These are phyloP conservation scores for Yarrowia yakushimensis DNA, from an alignment of 805 yeast genomes.

Conservation along the genomic window DNA sequence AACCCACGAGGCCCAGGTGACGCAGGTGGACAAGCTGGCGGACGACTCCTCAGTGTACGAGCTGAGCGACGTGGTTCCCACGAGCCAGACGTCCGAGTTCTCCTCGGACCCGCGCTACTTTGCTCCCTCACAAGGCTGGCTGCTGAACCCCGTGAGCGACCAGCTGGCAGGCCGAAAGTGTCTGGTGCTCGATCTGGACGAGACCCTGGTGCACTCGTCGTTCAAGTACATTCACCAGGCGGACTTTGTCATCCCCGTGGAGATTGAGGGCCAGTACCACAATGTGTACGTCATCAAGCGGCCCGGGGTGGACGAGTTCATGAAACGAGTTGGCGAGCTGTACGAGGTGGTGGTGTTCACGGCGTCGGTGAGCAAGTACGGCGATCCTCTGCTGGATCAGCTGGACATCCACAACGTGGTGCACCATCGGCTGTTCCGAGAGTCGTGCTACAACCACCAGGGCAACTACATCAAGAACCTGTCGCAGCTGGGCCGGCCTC, in stretches of 20 bases:
- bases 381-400: constrained; percentile 90
- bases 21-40: constrained; percentile 2
- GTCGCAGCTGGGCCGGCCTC: constrained; percentile 90
- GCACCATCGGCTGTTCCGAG: constrained; percentile 91
- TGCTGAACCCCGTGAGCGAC: constrained; percentile 51
- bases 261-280: constrained; percentile 86
- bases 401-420: constrained; percentile 71
- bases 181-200: constrained; percentile 87
- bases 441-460: constrained; percentile 87
- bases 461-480: constrained; percentile 93
- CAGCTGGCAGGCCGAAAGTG: constrained; percentile 68
- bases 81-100: background rate
- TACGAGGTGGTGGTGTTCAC: constrained; percentile 97
- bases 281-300: constrained; percentile 94
- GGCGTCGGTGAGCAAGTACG: constrained; percentile 92
- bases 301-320: constrained; percentile 96
- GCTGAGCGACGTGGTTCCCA: constrained; percentile 8
- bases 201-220: constrained; percentile 92
- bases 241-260: constrained; percentile 96
- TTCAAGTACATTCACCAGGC: constrained; percentile 89
- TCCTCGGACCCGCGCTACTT: constrained; percentile 17
- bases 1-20: constrained; percentile 1
- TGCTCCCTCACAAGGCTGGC: constrained; percentile 26
- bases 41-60: constrained; percentile 21
- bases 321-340: constrained; percentile 74